These are phyloP conservation scores for Tephrocybe sp. DNA, from an alignment of 768 basidiomycete species.

Conservation along the genomic window DNA sequence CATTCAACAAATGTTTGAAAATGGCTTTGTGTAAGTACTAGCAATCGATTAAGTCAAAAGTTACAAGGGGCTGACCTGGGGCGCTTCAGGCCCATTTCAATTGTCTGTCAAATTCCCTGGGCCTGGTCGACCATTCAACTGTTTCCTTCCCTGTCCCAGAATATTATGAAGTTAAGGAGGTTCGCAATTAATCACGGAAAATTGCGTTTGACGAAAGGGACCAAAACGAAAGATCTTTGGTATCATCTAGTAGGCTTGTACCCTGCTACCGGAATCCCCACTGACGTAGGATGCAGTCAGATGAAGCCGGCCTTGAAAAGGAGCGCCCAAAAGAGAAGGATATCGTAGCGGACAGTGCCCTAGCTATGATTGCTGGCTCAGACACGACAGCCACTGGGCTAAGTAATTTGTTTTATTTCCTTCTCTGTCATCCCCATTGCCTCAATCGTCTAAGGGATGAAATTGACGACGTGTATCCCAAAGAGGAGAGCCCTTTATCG, in stretches of 20 bases:
- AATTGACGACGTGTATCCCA: slow-evolving; percentile 32
- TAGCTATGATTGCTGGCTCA: slow-evolving; percentile 41
- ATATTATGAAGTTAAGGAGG: slow-evolving; percentile 19
- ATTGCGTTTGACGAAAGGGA: slow-evolving; percentile 19
- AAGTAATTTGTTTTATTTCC: slow-evolving; percentile 34
- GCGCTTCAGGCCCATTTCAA: slow-evolving; percentile 11
- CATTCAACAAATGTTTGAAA: slow-evolving; percentile 19
- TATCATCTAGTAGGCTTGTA: slow-evolving; percentile 38
- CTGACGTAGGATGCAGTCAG: slow-evolving; percentile 14
- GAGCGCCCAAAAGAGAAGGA: slow-evolving; percentile 17
- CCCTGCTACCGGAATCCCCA: neutral
- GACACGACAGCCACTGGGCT: slow-evolving; percentile 46
- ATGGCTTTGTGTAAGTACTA: slow-evolving; percentile 16
- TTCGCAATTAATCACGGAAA: slow-evolving; percentile 22
- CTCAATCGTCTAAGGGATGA: slow-evolving; percentile 38
- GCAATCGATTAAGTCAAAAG: too few relatives aligned
- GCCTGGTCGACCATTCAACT: slow-evolving; percentile 17
- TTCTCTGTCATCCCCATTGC: slow-evolving; percentile 35
- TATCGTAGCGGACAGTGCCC: slow-evolving; percentile 30
- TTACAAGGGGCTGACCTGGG: neutral
- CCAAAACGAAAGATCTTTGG: slow-evolving; percentile 31
- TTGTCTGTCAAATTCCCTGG: slow-evolving; percentile 26
- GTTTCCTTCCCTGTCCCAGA: slow-evolving; percentile 28
- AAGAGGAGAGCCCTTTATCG: slow-evolving; percentile 22
- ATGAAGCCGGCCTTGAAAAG: slow-evolving; percentile 24